These are phyloP conservation scores for Geotrichum australiense DNA, from an alignment of 1,139 yeast species.

Conservation along the genomic window DNA sequence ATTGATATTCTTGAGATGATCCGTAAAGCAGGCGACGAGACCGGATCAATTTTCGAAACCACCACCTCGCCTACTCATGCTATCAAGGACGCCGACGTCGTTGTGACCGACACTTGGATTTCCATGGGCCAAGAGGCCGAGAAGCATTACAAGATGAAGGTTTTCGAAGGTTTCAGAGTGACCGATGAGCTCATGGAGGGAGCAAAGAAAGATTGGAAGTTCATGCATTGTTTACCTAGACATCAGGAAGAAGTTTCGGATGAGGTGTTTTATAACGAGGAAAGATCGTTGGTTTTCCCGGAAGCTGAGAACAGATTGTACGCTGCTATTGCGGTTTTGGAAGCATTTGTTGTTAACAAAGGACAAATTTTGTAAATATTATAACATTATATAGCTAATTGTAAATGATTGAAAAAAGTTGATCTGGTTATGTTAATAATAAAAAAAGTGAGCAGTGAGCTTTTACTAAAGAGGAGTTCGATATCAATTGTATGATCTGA, in stretches of 20 bases:
- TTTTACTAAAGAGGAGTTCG: too few relatives aligned
- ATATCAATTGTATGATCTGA: too few relatives aligned
- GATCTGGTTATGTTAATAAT: too few relatives aligned
- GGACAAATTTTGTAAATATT: slow-evolving; percentile 41
- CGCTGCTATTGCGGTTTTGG: slow-evolving; percentile 92
- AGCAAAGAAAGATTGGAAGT: slow-evolving; percentile 19
- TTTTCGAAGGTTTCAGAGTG: slow-evolving; percentile 82
- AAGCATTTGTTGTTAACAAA: slow-evolving; percentile 78
- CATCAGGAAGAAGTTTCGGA: slow-evolving; percentile 81
- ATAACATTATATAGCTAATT: too few relatives aligned
- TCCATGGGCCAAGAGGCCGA: slow-evolving; percentile 97
- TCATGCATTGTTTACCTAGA: slow-evolving; percentile 19
- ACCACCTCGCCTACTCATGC: slow-evolving; percentile 71
- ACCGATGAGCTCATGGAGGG: slow-evolving; percentile 55
- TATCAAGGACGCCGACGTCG: slow-evolving; percentile 61
- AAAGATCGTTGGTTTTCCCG: slow-evolving; percentile 77
- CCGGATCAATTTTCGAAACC: slow-evolving; percentile 51
- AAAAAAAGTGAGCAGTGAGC: too few relatives aligned
- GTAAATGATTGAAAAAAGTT: too few relatives aligned
- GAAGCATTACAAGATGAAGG: slow-evolving; percentile 60
- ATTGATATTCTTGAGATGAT: slow-evolving; percentile 52
- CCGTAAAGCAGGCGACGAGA: slow-evolving; percentile 44
- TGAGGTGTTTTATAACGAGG: slow-evolving; percentile 73
- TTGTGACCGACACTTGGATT: slow-evolving; percentile 97
- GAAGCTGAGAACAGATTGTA: slow-evolving; percentile 95